Percentiles rank a stretch among this genome's conserved stretches.
These are phyloP conservation scores for Sicyos edulis DNA, from an alignment of 306 rosid species.

Conservation along the genomic window DNA sequence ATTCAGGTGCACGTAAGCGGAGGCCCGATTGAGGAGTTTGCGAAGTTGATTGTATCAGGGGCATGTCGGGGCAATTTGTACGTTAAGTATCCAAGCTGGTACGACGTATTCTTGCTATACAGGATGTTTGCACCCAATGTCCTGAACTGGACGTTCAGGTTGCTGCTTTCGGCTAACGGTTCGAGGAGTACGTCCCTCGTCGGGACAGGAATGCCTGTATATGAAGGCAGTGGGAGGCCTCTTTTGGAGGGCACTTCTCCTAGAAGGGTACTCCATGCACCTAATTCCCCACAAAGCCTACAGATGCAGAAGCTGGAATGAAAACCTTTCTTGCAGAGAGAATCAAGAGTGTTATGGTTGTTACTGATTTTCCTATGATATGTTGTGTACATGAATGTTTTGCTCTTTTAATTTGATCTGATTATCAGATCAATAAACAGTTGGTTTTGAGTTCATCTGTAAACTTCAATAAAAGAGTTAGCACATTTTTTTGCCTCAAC, in stretches of 20 bases:
- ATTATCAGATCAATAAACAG: conserved; percentile 5
- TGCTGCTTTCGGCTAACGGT: conserved; percentile 45
- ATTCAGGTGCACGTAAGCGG: conserved; percentile 46
- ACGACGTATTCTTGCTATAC: conserved; percentile 58
- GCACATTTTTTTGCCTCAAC: conserved; percentile 8
- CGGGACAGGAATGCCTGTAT: conserved; percentile 50
- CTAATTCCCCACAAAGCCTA: conserved; percentile 29
- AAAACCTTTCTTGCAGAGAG: conserved; percentile 4
- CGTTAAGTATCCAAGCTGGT: conserved; percentile 77
- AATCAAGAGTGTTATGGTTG: not conserved
- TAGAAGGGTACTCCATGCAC: conserved; percentile 23
- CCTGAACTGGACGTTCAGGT: conserved; percentile 59
- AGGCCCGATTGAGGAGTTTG: conserved; percentile 59
- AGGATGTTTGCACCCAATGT: conserved; percentile 64
- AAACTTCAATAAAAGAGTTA: conserved; percentile 10
- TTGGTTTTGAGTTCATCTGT: conserved; percentile 1
- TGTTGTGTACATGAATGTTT: not conserved
- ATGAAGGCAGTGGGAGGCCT: conserved; percentile 31
- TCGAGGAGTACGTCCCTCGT: conserved; percentile 41
- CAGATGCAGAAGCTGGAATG: conserved; percentile 33
- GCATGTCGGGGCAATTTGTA: conserved; percentile 70
- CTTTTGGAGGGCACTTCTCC: conserved; percentile 42
- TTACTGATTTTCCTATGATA: not conserved
- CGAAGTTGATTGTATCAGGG: conserved; percentile 62
- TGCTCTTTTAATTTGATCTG: conserved; percentile 15